These are phyloP conservation scores for Mucor irregularis DNA, from an alignment of 371 early-diverging fungal species.

Conservation along the genomic window DNA sequence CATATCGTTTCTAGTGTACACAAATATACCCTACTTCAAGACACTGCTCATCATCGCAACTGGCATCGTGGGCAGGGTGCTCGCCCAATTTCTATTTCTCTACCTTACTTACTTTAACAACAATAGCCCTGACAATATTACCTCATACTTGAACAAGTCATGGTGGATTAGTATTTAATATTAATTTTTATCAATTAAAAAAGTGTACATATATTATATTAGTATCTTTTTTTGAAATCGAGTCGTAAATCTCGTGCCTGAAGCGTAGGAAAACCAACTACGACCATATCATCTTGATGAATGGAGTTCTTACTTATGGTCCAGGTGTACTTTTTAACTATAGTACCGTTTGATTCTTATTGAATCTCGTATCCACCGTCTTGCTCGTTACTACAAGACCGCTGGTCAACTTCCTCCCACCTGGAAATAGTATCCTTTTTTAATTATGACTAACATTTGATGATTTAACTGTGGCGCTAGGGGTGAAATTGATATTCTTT, in stretches of 20 bases:
- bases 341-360: conserved; percentile 99
- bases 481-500: not conserved
- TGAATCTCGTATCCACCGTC: conserved; percentile 99
- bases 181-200: too few species aligned
- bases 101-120: conserved; percentile 35
- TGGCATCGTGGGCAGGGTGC: conserved; percentile 47
- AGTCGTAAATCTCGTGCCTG: too few species aligned
- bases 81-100: conserved; percentile 54
- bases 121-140: too few species aligned
- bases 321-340: too few species aligned
- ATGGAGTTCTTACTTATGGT: too few species aligned
- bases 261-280: too few species aligned
- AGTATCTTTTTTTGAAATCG: too few species aligned
- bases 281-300: too few species aligned
- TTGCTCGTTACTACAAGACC: conserved; percentile 99
- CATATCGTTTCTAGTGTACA: conserved; percentile 43
- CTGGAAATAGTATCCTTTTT: conserved; percentile 92
- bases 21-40: conserved; percentile 48
- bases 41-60: conserved; percentile 49
- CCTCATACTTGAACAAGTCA: too few species aligned
- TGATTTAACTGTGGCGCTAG: not conserved
- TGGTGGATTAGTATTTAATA: too few species aligned
- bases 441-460: conserved; percentile 13
- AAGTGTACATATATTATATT: too few species aligned
- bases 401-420: conserved; percentile 96